phyloP scores from a whole-genome alignment of 1,284 basidiomycete genomes.

The Ganoderma sinense region DNA sequence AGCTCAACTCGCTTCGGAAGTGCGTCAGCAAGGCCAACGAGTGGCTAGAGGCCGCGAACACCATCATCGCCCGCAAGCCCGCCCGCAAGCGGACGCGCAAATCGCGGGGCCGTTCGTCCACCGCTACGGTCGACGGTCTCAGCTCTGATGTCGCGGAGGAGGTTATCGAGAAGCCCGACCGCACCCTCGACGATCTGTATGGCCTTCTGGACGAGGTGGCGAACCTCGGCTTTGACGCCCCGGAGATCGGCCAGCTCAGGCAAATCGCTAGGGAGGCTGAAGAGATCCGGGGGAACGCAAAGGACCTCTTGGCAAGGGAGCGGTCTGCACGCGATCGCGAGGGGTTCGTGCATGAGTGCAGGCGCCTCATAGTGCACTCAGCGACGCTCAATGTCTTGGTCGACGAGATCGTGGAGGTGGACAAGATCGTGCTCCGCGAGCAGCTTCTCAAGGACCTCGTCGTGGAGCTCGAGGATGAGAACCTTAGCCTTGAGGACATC shows the following conservation, averaged over 20 bases:
- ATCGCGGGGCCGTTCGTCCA: slow-evolving; percentile 60
- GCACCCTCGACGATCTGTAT: slow-evolving; percentile 71
- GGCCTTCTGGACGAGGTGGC: slow-evolving; percentile 75
- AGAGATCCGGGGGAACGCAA: slow-evolving; percentile 65
- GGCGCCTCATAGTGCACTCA: slow-evolving; percentile 70
- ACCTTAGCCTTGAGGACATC: slow-evolving; percentile 74
- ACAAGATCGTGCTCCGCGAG: slow-evolving; percentile 78
- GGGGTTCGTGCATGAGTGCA: slow-evolving; percentile 71
- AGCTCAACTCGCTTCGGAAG: slow-evolving; percentile 76
- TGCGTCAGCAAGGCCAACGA: slow-evolving; percentile 84
- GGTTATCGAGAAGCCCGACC: slow-evolving; percentile 58
- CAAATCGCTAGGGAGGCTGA: slow-evolving; percentile 71
- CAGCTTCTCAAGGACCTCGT: slow-evolving; percentile 75
- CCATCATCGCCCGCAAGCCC: slow-evolving; percentile 75
- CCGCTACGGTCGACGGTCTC: slow-evolving; percentile 27
- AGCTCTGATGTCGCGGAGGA: slow-evolving; percentile 64
- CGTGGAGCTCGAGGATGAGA: slow-evolving; percentile 66
- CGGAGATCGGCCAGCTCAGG: slow-evolving; percentile 71
- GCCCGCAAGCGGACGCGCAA: slow-evolving; percentile 75
- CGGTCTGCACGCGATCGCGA: slow-evolving; percentile 55
- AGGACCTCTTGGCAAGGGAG: slow-evolving; percentile 50
- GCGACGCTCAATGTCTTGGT: slow-evolving; percentile 82
- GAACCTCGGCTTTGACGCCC: slow-evolving; percentile 80
- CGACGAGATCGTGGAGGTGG: slow-evolving; percentile 76
- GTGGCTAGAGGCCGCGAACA: slow-evolving; percentile 84